Conservation (phyloP, 768 basidiomycete genomes). For the Russula dissimulans region DNA sequence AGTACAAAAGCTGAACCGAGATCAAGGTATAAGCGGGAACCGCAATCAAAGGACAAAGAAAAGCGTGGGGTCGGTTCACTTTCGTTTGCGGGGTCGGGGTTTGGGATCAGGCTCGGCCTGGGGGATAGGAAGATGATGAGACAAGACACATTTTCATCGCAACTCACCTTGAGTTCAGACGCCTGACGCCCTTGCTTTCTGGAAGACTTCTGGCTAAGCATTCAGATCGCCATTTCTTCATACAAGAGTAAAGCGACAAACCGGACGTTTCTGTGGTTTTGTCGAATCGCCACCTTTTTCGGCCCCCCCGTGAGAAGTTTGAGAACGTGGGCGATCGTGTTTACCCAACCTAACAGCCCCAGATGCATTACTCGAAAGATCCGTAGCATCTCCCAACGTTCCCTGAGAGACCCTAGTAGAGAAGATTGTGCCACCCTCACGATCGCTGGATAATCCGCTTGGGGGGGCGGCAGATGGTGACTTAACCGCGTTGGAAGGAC, state of each 20-base stretch:
- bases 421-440: neutral
- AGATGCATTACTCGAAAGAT: neutral
- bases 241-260: neutral
- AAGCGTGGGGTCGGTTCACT: neutral
- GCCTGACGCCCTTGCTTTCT: neutral
- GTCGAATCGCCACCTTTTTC: neutral
- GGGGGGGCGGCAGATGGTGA: neutral
- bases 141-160: neutral
- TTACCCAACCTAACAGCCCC: neutral
- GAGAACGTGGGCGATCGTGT: slow-evolving; percentile 21
- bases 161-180: slow-evolving; percentile 10
- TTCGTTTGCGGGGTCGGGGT: slow-evolving; percentile 13
- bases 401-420: neutral
- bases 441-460: neutral
- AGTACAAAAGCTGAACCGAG: neutral
- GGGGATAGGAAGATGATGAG: neutral
- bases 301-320: slow-evolving; percentile 27
- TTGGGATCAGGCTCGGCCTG: slow-evolving; percentile 12
- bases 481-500: neutral
- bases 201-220: slow-evolving; percentile 2
- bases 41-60: neutral
- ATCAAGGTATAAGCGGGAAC: neutral
- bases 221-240: neutral
- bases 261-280: slow-evolving; percentile 5
- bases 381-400: neutral